A percentile compares a stretch with the other conserved stretches of the same genome.
phyloP scores from a whole-genome alignment of 73 alveolate species.

The Vitrella brassicaformis region DNA sequence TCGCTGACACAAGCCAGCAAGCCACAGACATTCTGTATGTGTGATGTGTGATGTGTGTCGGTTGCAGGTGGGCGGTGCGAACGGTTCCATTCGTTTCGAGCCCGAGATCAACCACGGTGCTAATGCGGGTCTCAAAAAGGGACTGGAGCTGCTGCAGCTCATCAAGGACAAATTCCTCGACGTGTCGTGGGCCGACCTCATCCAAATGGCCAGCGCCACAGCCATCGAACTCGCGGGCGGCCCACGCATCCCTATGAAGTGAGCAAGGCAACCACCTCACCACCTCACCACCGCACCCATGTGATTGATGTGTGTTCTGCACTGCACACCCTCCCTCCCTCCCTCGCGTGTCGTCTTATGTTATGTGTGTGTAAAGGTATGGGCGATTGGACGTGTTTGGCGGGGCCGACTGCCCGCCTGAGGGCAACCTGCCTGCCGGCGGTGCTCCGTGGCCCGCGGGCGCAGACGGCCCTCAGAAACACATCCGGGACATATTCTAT shows the following conservation, averaged over 20 bases:
- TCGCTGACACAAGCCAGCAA: neutral
- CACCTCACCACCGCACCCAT: no score
- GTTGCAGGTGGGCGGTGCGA: slow-evolving; percentile 24
- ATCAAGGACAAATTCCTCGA: slow-evolving; percentile 31
- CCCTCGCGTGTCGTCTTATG: no score
- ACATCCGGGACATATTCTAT: no score
- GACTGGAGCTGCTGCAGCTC: slow-evolving; percentile 13
- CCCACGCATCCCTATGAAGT: no score
- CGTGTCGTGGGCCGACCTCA: slow-evolving; percentile 23
- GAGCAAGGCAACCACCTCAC: no score
- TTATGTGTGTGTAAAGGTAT: no score
- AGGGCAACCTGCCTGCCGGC: no score
- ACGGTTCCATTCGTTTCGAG: slow-evolving; percentile 33
- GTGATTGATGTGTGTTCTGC: no score
- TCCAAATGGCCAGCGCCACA: slow-evolving; percentile 9
- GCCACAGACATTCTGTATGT: neutral
- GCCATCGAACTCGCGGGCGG: neutral
- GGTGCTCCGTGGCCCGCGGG: no score
- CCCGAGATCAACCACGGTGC: slow-evolving; percentile 25
- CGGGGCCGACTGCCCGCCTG: no score
- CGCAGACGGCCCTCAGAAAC: no score
- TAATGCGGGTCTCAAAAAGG: slow-evolving; percentile 23
- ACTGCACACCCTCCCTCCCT: no score
- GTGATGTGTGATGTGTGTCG: neutral
- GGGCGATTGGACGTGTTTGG: neutral